Evolutionary conservation across 345 rosid genomes (phyloP).

Genomic region (Dimocarpus longan): DNA sequence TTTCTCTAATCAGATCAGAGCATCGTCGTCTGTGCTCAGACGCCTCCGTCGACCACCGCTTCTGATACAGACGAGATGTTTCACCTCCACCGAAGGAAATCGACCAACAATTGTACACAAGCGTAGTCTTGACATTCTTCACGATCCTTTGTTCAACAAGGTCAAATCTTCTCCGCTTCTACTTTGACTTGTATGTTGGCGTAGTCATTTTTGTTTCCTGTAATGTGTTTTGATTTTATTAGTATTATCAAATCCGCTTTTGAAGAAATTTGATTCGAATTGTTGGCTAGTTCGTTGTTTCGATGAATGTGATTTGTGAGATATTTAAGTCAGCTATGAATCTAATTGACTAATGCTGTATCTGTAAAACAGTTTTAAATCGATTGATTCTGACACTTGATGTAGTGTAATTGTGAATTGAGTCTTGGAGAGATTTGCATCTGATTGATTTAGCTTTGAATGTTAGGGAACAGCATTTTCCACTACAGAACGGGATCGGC

Average conservation of each 20-base stretch:
- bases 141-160: slow-evolving; percentile 99
- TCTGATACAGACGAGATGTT: slow-evolving; percentile 44
- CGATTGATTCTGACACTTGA: neutral
- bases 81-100: slow-evolving; percentile 84
- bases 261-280: too few relatives aligned
- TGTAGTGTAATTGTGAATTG: neutral
- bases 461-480: slow-evolving; percentile 91
- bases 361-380: neutral
- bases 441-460: neutral
- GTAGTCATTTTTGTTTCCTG: neutral
- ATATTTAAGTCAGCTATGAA: neutral
- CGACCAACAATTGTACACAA: slow-evolving; percentile 93
- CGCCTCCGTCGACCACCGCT: slow-evolving; percentile 39
- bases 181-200: neutral
- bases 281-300: neutral
- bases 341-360: neutral
- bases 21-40: slow-evolving; percentile 47
- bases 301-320: neutral
- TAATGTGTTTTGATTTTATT: too few relatives aligned
- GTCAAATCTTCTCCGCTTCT: slow-evolving; percentile 25
- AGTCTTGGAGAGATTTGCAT: neutral
- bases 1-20: slow-evolving; percentile 47
- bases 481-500: slow-evolving; percentile 93
- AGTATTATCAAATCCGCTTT: too few relatives aligned
- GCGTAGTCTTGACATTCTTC: slow-evolving; percentile 95